phyloP scores from a whole-genome alignment of 495 filamentous ascomycete species.

The Aspergillus leporis region DNA sequence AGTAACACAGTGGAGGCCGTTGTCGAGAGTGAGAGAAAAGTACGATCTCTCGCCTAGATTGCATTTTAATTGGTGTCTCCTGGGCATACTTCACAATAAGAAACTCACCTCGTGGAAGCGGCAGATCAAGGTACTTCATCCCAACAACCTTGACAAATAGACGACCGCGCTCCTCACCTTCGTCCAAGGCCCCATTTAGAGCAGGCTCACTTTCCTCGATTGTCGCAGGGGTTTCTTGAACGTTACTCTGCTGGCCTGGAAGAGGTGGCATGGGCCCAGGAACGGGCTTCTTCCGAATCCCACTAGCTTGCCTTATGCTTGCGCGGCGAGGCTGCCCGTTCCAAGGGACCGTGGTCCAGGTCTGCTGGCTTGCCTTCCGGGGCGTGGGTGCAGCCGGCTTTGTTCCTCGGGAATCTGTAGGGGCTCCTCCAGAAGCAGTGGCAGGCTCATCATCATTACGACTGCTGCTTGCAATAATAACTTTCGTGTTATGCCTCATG shows the following conservation, averaged over 20 bases:
- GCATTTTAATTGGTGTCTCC: conserved; percentile 29
- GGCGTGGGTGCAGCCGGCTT: conserved; percentile 71
- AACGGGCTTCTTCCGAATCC: conserved; percentile 64
- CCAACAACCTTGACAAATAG: conserved; percentile 97
- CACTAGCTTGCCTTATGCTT: conserved; percentile 60
- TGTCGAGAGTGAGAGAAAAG: conserved; percentile 94
- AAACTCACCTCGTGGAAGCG: conserved; percentile 80
- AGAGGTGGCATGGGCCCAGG: conserved; percentile 73
- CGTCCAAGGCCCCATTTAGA: conserved; percentile 59
- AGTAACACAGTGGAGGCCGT: conserved; percentile 95
- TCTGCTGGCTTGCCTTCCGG: conserved; percentile 75
- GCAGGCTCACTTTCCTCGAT: conserved; percentile 61
- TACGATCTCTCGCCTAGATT: conserved; percentile 77
- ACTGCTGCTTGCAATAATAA: conserved; percentile 87
- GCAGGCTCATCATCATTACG: conserved; percentile 50
- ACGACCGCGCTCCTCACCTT: conserved; percentile 85
- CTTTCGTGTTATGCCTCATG: conserved; percentile 97
- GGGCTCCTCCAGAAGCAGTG: conserved; percentile 47
- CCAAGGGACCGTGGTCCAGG: conserved; percentile 97
- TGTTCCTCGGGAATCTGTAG: conserved; percentile 53
- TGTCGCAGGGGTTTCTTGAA: conserved; percentile 57
- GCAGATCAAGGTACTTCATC: conserved; percentile 90
- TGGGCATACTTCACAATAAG: neutral
- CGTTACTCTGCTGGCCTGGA: conserved; percentile 84
- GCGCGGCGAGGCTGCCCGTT: conserved; percentile 73